A percentile compares a stretch with the other conserved stretches of the same genome.
phyloP scores from a whole-genome alignment of 2,329 filamentous ascomycete species.

The Alternaria sp. region DNA sequence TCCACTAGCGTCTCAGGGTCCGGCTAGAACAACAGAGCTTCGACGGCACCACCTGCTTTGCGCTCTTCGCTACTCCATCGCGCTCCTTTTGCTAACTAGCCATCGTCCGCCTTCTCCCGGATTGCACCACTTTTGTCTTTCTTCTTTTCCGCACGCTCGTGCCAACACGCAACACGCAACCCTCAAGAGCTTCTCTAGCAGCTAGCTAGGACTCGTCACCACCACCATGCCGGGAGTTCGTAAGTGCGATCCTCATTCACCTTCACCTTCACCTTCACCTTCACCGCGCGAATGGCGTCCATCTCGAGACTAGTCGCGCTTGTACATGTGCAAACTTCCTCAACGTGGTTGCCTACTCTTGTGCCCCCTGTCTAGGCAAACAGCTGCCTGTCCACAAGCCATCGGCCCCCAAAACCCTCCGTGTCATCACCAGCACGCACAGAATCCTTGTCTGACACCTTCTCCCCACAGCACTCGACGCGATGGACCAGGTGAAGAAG shows the following conservation, averaged over 20 bases:
- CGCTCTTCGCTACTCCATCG: conserved; percentile 17
- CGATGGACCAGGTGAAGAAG: conserved; percentile 50
- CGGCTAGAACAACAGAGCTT: conserved; percentile 20
- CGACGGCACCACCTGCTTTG: conserved; percentile 24
- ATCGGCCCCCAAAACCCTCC: background rate
- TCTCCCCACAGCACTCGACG: conserved; percentile 44
- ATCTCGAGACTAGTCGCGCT: background rate
- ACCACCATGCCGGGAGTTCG: conserved; percentile 52
- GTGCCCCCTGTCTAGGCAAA: background rate
- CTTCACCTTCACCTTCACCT: conserved; percentile 15
- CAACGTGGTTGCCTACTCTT: background rate
- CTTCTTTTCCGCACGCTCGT: background rate
- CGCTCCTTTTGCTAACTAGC: conserved; percentile 10
- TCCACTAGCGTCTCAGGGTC: conserved; percentile 12
- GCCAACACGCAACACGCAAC: background rate
- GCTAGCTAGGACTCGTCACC: conserved; percentile 11
- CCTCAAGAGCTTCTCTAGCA: background rate
- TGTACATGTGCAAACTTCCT: background rate
- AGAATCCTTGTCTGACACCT: conserved; percentile 21
- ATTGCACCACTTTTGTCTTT: conserved; percentile 11
- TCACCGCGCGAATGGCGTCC: conserved; percentile 5
- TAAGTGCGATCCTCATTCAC: conserved; percentile 40
- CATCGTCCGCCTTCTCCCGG: conserved; percentile 2
- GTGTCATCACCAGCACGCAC: background rate
- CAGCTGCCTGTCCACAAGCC: background rate